These are phyloP conservation scores for Septoria linicola DNA, from an alignment of 2,329 filamentous ascomycete species.

Conservation along the genomic window DNA sequence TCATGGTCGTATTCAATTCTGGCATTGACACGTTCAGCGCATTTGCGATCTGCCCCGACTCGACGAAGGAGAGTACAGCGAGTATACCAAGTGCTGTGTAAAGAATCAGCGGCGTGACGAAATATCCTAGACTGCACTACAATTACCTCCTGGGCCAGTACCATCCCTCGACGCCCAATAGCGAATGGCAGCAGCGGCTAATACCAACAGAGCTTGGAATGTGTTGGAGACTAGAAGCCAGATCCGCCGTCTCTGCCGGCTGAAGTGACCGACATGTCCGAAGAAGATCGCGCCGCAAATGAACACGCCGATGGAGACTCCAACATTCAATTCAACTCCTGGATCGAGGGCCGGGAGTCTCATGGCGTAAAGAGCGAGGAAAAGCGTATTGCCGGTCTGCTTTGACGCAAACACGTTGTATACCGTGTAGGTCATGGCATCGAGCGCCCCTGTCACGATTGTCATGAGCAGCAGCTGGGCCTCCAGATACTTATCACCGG, in stretches of 20 bases:
- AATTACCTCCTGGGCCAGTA: not conserved
- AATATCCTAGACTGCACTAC: not conserved
- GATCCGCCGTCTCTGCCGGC: conserved; percentile 28
- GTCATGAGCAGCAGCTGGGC: conserved; percentile 33
- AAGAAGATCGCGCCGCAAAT: conserved; percentile 30
- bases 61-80: conserved; percentile 25
- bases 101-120: conserved; percentile 9
- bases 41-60: conserved; percentile 31
- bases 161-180: conserved; percentile 17
- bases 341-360: conserved; percentile 18
- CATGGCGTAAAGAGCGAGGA: conserved; percentile 27
- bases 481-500: conserved; percentile 28
- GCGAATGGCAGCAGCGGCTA: conserved; percentile 29
- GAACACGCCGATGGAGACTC: conserved; percentile 29
- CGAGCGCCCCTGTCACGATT: conserved; percentile 32
- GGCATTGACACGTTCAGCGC: conserved; percentile 31
- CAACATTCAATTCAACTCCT: conserved; percentile 28
- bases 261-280: conserved; percentile 30
- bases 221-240: conserved; percentile 30
- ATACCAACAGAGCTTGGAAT: conserved; percentile 28
- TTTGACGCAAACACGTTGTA: conserved; percentile 35
- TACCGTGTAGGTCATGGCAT: conserved; percentile 34
- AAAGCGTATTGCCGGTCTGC: conserved; percentile 40
- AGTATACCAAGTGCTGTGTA: conserved; percentile 26
- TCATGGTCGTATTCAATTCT: conserved; percentile 36